Conservation (phyloP, 148 eudicot species). For the Beta vulgaris region DNA sequence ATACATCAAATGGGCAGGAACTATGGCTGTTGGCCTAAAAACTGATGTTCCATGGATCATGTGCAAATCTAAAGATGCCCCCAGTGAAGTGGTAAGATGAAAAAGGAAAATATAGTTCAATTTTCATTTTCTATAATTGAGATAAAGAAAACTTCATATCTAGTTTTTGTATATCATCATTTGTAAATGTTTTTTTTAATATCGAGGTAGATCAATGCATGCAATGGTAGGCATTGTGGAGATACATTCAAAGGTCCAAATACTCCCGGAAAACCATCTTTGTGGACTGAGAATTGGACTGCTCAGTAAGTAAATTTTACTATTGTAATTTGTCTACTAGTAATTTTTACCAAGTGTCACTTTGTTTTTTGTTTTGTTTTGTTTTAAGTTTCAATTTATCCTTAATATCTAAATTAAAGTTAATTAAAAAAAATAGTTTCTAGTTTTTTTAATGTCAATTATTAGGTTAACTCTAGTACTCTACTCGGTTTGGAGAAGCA, state of each 20-base stretch:
- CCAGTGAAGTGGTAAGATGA: slow-evolving; percentile 70
- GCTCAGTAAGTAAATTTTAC: slow-evolving; percentile 42
- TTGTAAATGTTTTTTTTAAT: neutral
- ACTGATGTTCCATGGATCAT: slow-evolving; percentile 90
- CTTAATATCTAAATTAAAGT: too few relatives aligned
- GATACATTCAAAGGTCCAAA: slow-evolving; percentile 75
- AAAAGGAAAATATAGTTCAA: neutral
- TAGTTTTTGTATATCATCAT: neutral
- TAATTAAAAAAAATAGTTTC: too few relatives aligned
- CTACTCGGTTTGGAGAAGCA: too few relatives aligned
- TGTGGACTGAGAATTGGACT: slow-evolving; percentile 98
- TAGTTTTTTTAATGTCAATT: too few relatives aligned
- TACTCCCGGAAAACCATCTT: slow-evolving; percentile 64
- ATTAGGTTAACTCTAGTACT: too few relatives aligned
- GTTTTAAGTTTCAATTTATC: neutral
- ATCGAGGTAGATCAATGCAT: slow-evolving; percentile 71
- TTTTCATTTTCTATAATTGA: too few relatives aligned
- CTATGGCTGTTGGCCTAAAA: slow-evolving; percentile 64
- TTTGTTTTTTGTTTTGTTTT: neutral
- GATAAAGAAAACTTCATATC: neutral
- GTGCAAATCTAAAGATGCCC: slow-evolving; percentile 97
- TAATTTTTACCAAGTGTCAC: neutral
- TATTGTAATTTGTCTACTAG: neutral
- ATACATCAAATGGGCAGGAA: slow-evolving; percentile 81
- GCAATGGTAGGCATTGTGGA: slow-evolving; percentile 84